Percentiles rank a stretch among this genome's conserved stretches.
These are phyloP conservation scores for Eutrema salsugineum DNA, from an alignment of 441 rosid species.

Conservation along the genomic window DNA sequence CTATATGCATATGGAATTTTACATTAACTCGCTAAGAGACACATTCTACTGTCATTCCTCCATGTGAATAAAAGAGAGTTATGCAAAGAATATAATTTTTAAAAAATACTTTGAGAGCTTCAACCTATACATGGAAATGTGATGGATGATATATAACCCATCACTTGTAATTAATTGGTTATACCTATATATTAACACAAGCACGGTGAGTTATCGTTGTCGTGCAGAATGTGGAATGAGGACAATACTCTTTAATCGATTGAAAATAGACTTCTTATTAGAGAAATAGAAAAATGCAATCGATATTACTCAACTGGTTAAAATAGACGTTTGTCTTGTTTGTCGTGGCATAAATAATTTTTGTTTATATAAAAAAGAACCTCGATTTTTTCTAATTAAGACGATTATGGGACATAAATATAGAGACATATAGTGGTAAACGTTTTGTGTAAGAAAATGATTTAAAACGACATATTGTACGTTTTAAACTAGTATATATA, in stretches of 20 bases:
- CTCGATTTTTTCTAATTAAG: too few species aligned
- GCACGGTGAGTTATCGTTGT: not conserved
- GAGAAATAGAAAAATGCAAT: not conserved
- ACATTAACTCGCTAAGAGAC: slow-evolving; percentile 19
- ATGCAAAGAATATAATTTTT: not conserved
- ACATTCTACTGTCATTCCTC: slow-evolving; percentile 14
- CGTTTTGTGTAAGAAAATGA: not conserved
- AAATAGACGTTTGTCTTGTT: not conserved
- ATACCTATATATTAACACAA: not conserved
- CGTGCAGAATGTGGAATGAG: not conserved
- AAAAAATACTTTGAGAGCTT: not conserved
- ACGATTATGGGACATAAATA: too few species aligned
- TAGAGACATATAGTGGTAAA: too few species aligned
- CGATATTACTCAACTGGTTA: not conserved
- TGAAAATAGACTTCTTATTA: too few species aligned
- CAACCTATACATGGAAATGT: slow-evolving; percentile 12
- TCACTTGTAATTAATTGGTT: not conserved
- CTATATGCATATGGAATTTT: slow-evolving; percentile 3
- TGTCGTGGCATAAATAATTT: too few species aligned
- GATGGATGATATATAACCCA: slow-evolving; percentile 20
- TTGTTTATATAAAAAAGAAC: too few species aligned
- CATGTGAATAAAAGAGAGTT: slow-evolving; percentile 24
- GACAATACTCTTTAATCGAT: too few species aligned
- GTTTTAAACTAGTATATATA: not conserved
- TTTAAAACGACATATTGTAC: not conserved